Conservation (phyloP, 192 early-diverging fungal species). For the Jimgerdemannia lactiflua region DNA sequence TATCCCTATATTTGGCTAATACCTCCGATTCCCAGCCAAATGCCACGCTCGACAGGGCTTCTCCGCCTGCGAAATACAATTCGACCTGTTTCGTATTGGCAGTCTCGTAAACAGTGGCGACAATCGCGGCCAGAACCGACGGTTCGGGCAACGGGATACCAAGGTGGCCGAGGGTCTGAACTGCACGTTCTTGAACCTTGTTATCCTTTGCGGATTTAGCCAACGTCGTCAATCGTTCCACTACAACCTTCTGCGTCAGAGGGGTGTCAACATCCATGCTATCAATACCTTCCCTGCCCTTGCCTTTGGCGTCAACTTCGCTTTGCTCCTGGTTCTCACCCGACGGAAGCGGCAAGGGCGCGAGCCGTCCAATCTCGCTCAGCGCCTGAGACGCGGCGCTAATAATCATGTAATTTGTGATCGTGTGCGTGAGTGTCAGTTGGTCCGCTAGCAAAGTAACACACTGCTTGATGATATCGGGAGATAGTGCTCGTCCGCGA, state of each 20-base stretch:
- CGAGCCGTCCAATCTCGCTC: constrained; percentile 71
- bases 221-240: constrained; percentile 32
- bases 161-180: constrained; percentile 69
- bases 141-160: constrained; percentile 35
- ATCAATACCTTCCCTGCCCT: constrained; percentile 1
- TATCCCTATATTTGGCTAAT: constrained; percentile 71
- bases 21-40: constrained; percentile 65
- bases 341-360: constrained; percentile 30
- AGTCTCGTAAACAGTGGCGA: constrained; percentile 37
- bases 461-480: constrained; percentile 35
- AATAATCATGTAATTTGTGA: constrained; percentile 47
- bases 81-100: constrained; percentile 75
- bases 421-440: constrained; percentile 34
- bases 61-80: constrained; percentile 82
- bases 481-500: constrained; percentile 38
- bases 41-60: constrained; percentile 63
- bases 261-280: constrained; percentile 16
- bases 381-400: constrained; percentile 63
- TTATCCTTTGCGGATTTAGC: constrained; percentile 64
- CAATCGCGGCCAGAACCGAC: constrained; percentile 14
- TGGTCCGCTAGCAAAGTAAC: constrained; percentile 40
- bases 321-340: not conserved
- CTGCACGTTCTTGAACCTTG: constrained; percentile 74
- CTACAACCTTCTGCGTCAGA: constrained; percentile 9
- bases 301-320: not conserved